These are phyloP conservation scores for Eucalyptus rudis DNA, from an alignment of 345 rosid species.

Conservation along the genomic window DNA sequence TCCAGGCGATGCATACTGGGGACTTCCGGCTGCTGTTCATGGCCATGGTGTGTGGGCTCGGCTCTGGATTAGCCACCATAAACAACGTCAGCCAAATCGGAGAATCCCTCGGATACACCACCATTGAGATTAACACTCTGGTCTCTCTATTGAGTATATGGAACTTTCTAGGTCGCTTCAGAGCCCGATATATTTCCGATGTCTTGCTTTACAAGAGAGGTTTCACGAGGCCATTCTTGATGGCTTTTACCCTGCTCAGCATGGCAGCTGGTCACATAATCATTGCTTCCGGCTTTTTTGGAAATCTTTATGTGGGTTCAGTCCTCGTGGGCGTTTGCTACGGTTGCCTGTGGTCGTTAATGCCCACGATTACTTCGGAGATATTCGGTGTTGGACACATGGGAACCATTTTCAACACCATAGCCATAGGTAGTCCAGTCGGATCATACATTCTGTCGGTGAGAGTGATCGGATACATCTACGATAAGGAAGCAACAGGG, in stretches of 20 bases:
- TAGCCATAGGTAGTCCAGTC: conserved; percentile 68
- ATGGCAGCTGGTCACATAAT: conserved; percentile 54
- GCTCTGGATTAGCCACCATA: conserved; percentile 64
- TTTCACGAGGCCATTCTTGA: conserved; percentile 66
- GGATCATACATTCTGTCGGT: conserved; percentile 88
- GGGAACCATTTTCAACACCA: conserved; percentile 88
- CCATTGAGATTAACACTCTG: conserved; percentile 44
- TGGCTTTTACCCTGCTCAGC: conserved; percentile 49
- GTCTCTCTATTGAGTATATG: conserved; percentile 80
- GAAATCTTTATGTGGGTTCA: conserved; percentile 54
- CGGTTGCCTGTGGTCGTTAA: conserved; percentile 79
- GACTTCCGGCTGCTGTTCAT: conserved; percentile 70
- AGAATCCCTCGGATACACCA: conserved; percentile 64
- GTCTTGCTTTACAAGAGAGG: conserved; percentile 48
- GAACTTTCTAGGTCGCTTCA: conserved; percentile 88
- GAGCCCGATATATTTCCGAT: conserved; percentile 73
- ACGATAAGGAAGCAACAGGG: conserved; percentile 42
- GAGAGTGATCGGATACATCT: conserved; percentile 59
- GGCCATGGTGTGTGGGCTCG: conserved; percentile 72
- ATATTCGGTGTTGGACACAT: conserved; percentile 64
- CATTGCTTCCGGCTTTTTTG: conserved; percentile 59
- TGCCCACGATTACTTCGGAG: conserved; percentile 74
- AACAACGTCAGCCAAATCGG: conserved; percentile 71
- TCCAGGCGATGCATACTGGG: conserved; percentile 27
- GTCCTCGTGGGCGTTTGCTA: conserved; percentile 66